Base-by-base conservation (phyloP, 2,329 filamentous ascomycete genomes). In the Leptographium wingfieldii region DNA sequence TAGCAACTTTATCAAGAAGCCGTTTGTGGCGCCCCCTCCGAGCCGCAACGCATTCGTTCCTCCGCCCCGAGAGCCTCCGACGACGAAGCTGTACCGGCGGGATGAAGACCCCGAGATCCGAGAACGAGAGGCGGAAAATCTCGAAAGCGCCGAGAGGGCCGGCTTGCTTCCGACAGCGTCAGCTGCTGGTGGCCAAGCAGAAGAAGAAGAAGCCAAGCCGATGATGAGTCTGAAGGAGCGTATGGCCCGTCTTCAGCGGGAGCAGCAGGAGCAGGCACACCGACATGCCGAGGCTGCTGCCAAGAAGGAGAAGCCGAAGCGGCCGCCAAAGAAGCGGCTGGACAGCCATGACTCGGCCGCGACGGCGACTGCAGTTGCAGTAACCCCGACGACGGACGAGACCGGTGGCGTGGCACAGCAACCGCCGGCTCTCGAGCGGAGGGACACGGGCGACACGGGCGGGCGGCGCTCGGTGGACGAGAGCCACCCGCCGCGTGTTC, bases 1-100 rank as follows among this genome's bases (percentile, higher is more conserved):
- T 58, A 63, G 59, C 60, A 64, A 46, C 22, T 97, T 97, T 69
- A 85, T 99, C 73, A 96, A 92, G 79, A 97, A 97, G 73, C 91
- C 92, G 0, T 99, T 96, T 68, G 92, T 99, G 60, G 90, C 94
- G 3, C 91, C 94, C 57, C 94, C 94, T 22, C 94, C 94, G 0
- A 96, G 91, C 72, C 87, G 90, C 66, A 87, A 96, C 75, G 88
- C 92, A 29, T 99, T 90, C 68, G 81, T 99, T 11, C 90, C 94
- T 29, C 85, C 88, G 4, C 79, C 81, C 35, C 83, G 85, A 27
- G 87, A 94, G 63, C 74, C 80, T 19, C 85, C 87, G 1, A 80
- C 86, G 5, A 80, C 86, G 55, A 95, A 87, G 74, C 72, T 91
- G 27, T 96, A 96, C 70, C 83, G 85, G 59, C 82, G 94, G 55